Base-by-base conservation (phyloP, 345 rosid species). In the Moricandia moricandioides region DNA sequence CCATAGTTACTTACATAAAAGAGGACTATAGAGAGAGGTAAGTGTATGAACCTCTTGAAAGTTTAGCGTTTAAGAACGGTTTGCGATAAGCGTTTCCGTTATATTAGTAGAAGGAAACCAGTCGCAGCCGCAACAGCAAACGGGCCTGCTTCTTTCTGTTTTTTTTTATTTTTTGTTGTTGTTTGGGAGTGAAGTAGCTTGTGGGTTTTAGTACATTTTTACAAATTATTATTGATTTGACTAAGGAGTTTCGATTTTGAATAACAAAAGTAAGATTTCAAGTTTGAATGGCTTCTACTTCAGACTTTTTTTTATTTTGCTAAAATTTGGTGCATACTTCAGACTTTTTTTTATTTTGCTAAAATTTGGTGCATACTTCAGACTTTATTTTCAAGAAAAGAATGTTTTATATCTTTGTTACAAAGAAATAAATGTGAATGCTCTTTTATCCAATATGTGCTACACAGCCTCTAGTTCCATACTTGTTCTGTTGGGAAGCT, bases 1-100 rank as follows among this genome's bases (percentile, higher is more conserved):
- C 65, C 40, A 71, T 71, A 72, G 72, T 71, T 71, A 71, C 68
- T 47, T 78, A 67, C 77, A 59, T 65, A 78, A 76, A 47, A 60
- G 51, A 65, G 52, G 43, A 49, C 62, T 71, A 71, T 10, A 55
- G 45, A 55, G 56, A 58, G 47, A 65, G 55, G 14, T 12, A 56
- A 65, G 62, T 65, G 58, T 17, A 65, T 17, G 54, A 62, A 75
- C 62, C 62, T 59, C 76, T 64, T 34, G 45, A 24, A 43, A 71
- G 14, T 6, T 26, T 65, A 71, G 72, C 72, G 57, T 45, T 71
- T 69, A 40, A 52, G 51, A 45, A 60, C 40, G 6, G 62, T 68
- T 17, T 69, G 70, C 27, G 34, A 54, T 8, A 21, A 55, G 76
- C 61, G 76, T 77, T 71, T 71, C 71, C 9, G 71, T 43, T 65